phyloP scores from a whole-genome alignment of 2,329 filamentous ascomycete genomes.

The Coniosporium uncinatum region DNA sequence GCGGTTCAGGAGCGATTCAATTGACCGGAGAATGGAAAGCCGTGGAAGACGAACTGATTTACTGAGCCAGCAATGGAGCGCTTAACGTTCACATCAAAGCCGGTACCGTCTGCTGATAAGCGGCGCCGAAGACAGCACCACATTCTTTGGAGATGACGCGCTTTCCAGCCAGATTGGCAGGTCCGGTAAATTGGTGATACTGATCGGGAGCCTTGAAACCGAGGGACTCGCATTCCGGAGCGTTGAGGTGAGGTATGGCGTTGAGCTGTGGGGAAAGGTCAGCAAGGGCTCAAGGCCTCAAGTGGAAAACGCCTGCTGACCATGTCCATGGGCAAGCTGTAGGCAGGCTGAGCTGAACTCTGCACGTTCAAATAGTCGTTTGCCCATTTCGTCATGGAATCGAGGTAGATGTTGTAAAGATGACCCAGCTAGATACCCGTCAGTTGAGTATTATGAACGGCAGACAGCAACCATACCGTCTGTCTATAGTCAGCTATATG shows the following conservation, averaged over 20 bases:
- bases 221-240: conserved; percentile 34
- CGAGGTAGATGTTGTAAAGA: conserved; percentile 16
- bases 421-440: no score
- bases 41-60: conserved; percentile 5
- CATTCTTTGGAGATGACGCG: conserved; percentile 32
- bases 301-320: no score
- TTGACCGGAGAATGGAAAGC: conserved; percentile 1
- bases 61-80: conserved; percentile 2
- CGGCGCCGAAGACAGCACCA: neutral
- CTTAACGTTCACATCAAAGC: neutral
- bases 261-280: no score
- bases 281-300: no score
- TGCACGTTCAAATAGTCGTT: conserved; percentile 21
- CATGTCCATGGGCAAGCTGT: conserved; percentile 38
- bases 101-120: conserved; percentile 1
- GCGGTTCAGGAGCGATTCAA: neutral
- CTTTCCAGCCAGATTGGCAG: conserved; percentile 29
- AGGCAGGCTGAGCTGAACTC: conserved; percentile 31
- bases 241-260: conserved; percentile 27
- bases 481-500: conserved; percentile 9
- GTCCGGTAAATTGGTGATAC: conserved; percentile 32
- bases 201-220: conserved; percentile 27
- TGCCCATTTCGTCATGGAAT: conserved; percentile 21
- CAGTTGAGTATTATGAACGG: no score
- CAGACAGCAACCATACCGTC: no score